Conservation (phyloP, 176 grass and related monocot genomes). For the Alloteropsis semialata region DNA sequence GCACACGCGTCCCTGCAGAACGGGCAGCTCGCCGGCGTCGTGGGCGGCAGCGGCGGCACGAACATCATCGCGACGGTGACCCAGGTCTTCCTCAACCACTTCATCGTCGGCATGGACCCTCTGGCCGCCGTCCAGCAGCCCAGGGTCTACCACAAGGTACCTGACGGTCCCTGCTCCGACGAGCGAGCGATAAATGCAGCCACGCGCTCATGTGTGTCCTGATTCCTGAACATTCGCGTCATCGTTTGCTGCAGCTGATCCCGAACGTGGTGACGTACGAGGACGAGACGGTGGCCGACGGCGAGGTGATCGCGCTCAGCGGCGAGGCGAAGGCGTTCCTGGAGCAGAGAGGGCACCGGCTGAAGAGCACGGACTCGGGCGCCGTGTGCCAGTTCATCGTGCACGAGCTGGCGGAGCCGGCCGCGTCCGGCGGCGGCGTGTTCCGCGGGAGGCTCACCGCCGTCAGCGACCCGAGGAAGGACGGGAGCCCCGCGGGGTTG, state of each 20-base stretch:
- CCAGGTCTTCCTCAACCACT: conserved; percentile 88
- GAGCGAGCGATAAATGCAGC: no score
- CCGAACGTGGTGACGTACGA: conserved; percentile 79
- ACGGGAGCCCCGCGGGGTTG: conserved; percentile 61
- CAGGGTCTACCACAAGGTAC: conserved; percentile 72
- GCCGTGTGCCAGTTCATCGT: conserved; percentile 81
- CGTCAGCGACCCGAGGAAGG: conserved; percentile 89
- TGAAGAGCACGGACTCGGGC: conserved; percentile 6
- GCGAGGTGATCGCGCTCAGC: conserved; percentile 57
- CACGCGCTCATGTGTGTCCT: no score
- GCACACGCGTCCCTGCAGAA: conserved; percentile 34
- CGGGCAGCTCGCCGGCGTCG: conserved; percentile 66
- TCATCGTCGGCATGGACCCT: conserved; percentile 71
- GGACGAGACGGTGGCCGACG: conserved; percentile 52
- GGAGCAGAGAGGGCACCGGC: conserved; percentile 45
- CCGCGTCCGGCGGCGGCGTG: conserved; percentile 2
- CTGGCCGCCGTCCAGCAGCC: conserved; percentile 64
- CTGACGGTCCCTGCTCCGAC: no score
- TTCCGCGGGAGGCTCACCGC: conserved; percentile 72
- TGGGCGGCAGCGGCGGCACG: conserved; percentile 72
- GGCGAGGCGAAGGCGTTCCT: conserved; percentile 43
- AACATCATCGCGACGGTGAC: conserved; percentile 63
- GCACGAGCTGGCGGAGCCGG: conserved; percentile 46
- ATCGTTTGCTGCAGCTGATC: conserved; percentile 35
- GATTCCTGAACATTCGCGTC: background rate